Base-by-base conservation (phyloP, 148 eudicot species). In the Rheum nobile region DNA sequence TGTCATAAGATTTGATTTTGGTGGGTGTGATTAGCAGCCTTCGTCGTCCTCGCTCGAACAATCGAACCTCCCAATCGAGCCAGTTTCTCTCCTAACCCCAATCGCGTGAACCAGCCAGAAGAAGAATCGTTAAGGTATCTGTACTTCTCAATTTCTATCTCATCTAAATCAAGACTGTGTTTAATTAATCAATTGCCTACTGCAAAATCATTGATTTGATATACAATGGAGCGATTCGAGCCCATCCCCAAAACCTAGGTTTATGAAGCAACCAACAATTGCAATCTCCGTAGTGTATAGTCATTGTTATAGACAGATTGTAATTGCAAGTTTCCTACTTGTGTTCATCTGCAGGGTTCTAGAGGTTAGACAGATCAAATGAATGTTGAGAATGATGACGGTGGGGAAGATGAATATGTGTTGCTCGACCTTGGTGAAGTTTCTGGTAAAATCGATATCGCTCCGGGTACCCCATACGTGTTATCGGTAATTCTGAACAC, bases 391-490 rank as follows among this genome's bases (percentile, higher is more conserved):
- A 41, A 52, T 63, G 85, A 87, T 75, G 85, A 83, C 75, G 26
- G 44, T 31, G 87, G 85, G 76, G 85, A 88, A 47, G 90, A 85
- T 55, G 91, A 88, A 71, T 87, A 79, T 76, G 86, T 92, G 42
- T 63, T 92, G 80, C 84, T 90, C 26, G 87, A 92, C 77, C 82
- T 92, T 42, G 85, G 84, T 76, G 75, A 71, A 31, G 81, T 90
- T 79, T 76, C 82, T 74, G 80, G 79, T 37, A 78, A 81, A 73
- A 74, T 87, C 35, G 77, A 83, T 73, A 81, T 90, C 65, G 85
- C 86, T 35, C 89, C 90, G 37, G 85, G 83, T 79, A 88, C 90
- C 35, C 91, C 96, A 26, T 92, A 90, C 71, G 78, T 77, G 72
- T 76, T 90, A 26, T 90, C 98, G 29, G 98, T 92, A 86, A 31